Base-by-base conservation (phyloP, 2,329 filamentous ascomycete species). In the Ilyonectria destructans region DNA sequence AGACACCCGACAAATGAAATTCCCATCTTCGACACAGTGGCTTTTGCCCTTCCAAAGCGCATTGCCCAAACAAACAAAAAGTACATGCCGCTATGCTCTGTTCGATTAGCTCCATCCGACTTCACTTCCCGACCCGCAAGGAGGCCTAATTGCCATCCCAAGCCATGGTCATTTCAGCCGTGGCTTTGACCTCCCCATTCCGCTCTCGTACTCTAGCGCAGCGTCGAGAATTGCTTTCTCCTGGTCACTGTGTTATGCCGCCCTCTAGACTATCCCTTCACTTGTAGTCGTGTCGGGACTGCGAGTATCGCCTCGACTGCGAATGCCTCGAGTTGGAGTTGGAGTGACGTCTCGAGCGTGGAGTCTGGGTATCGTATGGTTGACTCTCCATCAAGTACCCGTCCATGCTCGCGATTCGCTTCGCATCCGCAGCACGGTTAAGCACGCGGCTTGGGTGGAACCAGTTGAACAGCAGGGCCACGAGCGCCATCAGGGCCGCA, bases 401-500 rank as follows among this genome's bases (percentile, higher is more conserved):
- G n/a, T 77, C 75, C 58, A 65, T 63, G 43, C 73, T 76, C 15
- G 67, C 56, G 12, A 77, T 65, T 3, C 72, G 69, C 67, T 74
- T 76, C 23, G 61, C 65, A 8, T 69, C 67, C 21, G 49, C 49
- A 2, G 67, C 48, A 12, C 63, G 56, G 49, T 75, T 77, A 48
- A 77, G 67, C n/a, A 77, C 75, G 3, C 72, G 68, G 56, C 75
- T 77, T 3, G 75, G 74, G 48, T 77, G 75, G 68, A 77, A 76
- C 67, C 59, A 67, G 63, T 77, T 77, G 64, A 77, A 73, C 2
- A 78, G 72, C 12, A 77, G 19, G 1, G 69, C 65, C 29, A 77
- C 75, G 15, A 76, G 43, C 8, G 69, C 52, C 81, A 84, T 84
- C 6, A 81, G 75, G 10, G 75, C 15, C 2, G 80, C 80, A 67